Evolutionary conservation across 257 asterid genomes (phyloP), one percentile per base, ranked within the genome.

Genomic region (Prunella vulgaris): DNA sequence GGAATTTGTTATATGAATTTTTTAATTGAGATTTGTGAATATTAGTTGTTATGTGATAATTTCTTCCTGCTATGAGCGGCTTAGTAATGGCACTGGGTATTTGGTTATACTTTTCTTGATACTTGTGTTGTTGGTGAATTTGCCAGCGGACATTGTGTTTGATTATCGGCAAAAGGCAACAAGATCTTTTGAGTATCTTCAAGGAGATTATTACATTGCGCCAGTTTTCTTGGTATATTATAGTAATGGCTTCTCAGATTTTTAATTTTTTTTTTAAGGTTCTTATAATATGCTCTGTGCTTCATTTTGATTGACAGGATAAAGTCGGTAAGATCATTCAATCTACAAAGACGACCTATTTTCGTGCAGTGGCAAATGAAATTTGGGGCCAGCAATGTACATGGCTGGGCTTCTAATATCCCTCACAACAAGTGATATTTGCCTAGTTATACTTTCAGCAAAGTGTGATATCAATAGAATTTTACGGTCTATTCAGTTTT

Each of bases 131-230:
- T 20, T 64, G 71, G 35, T 44, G 35, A 15, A 52, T 76, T 78
- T 68, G 60, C 17, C 81, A 93, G 98, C 98, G 85, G 97, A 90
- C 81, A 93, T 93, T 61, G 97, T 93, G 83, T 90, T 93, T 77
- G 98, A 93, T 77, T 93, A 93, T 72, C 83, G 97, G 76, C 98
- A 90, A 68, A 93, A 88, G 80, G 97, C 54, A 66, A 93, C 98
- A 0, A 88, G 97, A 84, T 88, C 98, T 18, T 93, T 93, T 58
- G 87, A 85, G 79, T 81, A 90, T 68, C 95, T 93, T 77, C 92
- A 93, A 79, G 98, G 98, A 52, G 97, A 93, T 82, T 93, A 93
- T 77, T 90, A 90, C 73, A 88, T 90, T 35, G 97, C 98, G 0
- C 98, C 96, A 0, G 63, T 64, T 71, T 93, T 90, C 83, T 8